Evolutionary conservation across 352 stramenopile genomes (phyloP), one percentile per base, ranked within the genome.

Genomic region (Lagenidium giganteum): DNA sequence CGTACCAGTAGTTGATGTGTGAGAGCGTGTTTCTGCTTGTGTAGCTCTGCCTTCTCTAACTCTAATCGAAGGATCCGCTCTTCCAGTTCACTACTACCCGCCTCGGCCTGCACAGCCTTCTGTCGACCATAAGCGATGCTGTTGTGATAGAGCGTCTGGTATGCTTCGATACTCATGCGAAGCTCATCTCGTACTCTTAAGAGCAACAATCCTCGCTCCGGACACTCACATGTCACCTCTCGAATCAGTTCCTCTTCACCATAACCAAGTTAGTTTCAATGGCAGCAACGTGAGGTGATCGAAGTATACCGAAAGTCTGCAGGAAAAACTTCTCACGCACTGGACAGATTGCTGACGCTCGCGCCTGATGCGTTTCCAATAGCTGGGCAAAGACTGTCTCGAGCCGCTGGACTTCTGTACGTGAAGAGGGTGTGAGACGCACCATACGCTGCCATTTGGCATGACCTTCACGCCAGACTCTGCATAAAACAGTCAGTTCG

Each of bases 101-200:
- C 57, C 29, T 87, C 76, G 1, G 72, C 75, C 47, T 88, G 66
- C 25, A 87, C 73, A 3, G 74, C 70, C 42, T 90, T 90, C 38
- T 79, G 62, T 17, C 76, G 66, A 7, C 78, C 78, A 38, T 78
- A 88, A 1, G 75, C 59, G 20, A 90, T 83, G 61, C 75, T 87
- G 49, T 64, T 85, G 57, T 87, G 67, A 51, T 88, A 92, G 3
- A 95, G 63, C 28, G 82, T 87, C 38, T 88, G 69, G 45, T 86
- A 77, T 12, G 66, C 69, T 30, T 89, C 71, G 26, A 92, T 62
- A 3, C 62, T 74, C 55, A 93, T 56, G 1, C 78, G 76, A 14
- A 88, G 61, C 36, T 93, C 76, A 48, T 92, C 81, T 12, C 81
- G 76, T 17, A 88, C 30, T 11, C 83, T 67, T 18, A 95, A 43